Evolutionary conservation across 768 basidiomycete genomes (phyloP).

Genomic region (Leucosporidium scottii): DNA sequence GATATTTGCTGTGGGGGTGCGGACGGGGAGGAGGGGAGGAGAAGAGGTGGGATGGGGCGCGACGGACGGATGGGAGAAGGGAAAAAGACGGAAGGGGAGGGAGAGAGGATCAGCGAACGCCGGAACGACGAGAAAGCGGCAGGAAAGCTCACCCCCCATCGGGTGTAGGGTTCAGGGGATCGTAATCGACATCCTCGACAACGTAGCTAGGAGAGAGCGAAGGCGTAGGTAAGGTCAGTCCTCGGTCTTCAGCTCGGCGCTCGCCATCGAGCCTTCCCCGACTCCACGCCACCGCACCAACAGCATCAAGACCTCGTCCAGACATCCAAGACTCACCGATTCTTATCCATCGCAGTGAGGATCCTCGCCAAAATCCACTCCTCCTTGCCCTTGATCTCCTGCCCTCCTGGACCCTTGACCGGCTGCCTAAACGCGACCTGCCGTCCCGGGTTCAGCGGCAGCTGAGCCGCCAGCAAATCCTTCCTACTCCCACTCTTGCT

Average conservation of each 20-base stretch:
- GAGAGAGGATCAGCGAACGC: background rate
- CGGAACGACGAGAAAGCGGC: background rate
- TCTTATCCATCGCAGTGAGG: slow-evolving; percentile 41
- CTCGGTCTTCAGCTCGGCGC: no score
- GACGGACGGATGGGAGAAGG: background rate
- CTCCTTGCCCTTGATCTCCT: slow-evolving; percentile 24
- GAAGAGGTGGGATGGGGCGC: no score
- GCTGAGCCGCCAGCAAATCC: slow-evolving; percentile 40
- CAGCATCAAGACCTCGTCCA: no score
- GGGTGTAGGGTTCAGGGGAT: slow-evolving; percentile 18
- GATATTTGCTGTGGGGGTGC: slow-evolving; percentile 37
- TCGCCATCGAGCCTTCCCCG: no score
- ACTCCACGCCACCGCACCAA: no score
- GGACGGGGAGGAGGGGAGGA: no score
- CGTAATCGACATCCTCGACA: slow-evolving; percentile 44
- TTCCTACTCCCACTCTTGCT: slow-evolving; percentile 2
- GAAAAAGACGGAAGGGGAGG: no score
- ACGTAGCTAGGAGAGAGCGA: slow-evolving; percentile 38
- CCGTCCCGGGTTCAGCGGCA: slow-evolving; percentile 42
- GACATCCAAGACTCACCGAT: slow-evolving; percentile 26
- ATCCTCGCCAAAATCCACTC: slow-evolving; percentile 46
- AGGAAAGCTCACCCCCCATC: slow-evolving; percentile 18
- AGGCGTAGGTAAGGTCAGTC: no score
- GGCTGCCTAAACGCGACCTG: slow-evolving; percentile 43
- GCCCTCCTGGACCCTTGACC: slow-evolving; percentile 12